Evolutionary conservation across 495 filamentous ascomycete genomes (phyloP).

Genomic region (Penicillium longicatenatum): DNA sequence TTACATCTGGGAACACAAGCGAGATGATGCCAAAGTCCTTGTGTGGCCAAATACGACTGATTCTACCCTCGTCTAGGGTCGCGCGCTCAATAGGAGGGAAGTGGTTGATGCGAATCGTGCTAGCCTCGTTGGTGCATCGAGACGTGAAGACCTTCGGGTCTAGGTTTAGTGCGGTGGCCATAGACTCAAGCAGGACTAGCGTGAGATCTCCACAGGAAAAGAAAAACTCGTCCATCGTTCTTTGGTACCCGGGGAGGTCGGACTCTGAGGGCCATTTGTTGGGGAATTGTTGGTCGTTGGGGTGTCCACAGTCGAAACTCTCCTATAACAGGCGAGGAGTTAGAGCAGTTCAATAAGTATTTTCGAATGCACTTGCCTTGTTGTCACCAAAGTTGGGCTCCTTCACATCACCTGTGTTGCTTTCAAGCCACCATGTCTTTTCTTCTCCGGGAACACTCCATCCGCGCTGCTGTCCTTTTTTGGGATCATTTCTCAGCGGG

Average conservation of each 20-base stretch:
- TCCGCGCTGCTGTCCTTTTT: not conserved
- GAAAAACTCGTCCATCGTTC: conserved; percentile 9
- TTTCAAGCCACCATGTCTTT: conserved; percentile 1
- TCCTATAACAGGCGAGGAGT: not conserved
- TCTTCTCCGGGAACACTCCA: not conserved
- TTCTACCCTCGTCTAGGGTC: conserved; percentile 13
- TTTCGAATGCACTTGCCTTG: not conserved
- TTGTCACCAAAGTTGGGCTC: not conserved
- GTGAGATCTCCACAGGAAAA: conserved; percentile 8
- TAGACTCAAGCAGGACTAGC: conserved; percentile 6
- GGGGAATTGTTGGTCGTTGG: conserved; percentile 7
- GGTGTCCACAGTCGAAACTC: conserved; percentile 12
- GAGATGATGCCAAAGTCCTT: conserved; percentile 42
- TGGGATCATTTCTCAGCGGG: not conserved
- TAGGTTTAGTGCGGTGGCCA: not conserved
- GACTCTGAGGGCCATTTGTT: conserved; percentile 12
- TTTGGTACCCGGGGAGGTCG: conserved; percentile 12
- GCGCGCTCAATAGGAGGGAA: conserved; percentile 6
- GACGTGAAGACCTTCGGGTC: conserved; percentile 6
- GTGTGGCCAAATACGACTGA: conserved; percentile 33
- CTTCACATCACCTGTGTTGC: not conserved
- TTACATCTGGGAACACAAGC: conserved; percentile 37
- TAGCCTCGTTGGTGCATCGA: conserved; percentile 2
- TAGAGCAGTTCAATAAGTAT: not conserved
- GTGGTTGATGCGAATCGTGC: conserved; percentile 15